These are phyloP conservation scores for Pythium chondricola DNA, from an alignment of 352 stramenopile genomes.

Conservation along the genomic window DNA sequence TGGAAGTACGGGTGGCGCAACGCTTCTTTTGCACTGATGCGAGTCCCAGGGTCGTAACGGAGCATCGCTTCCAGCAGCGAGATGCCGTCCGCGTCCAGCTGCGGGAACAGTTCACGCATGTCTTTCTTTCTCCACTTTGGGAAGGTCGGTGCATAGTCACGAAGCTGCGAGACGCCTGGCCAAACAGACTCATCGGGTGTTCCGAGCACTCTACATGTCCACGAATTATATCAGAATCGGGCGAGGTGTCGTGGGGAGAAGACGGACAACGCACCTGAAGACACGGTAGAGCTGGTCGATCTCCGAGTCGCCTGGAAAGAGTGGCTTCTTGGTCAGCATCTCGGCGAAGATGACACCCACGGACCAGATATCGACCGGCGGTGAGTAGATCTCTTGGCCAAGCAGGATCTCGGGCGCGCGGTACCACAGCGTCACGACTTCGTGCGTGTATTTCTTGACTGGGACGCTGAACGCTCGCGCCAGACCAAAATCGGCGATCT, in stretches of 20 bases:
- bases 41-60: conserved; percentile 54
- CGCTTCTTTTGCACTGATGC: conserved; percentile 80
- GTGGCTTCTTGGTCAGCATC: conserved; percentile 76
- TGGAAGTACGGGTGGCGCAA: conserved; percentile 83
- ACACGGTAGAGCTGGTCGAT: conserved; percentile 88
- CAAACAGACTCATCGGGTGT: conserved; percentile 95
- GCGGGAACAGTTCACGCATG: conserved; percentile 55
- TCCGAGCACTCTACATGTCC: conserved; percentile 75
- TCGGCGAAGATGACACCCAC: conserved; percentile 84
- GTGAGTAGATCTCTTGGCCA: conserved; percentile 86
- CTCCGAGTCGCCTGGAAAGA: conserved; percentile 81
- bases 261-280: conserved; percentile 42
- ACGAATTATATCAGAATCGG: not conserved
- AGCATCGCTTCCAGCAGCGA: conserved; percentile 77
- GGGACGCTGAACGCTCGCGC: conserved; percentile 95
- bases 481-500: conserved; percentile 98
- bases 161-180: conserved; percentile 94
- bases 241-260: not conserved
- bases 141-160: conserved; percentile 94
- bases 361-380: conserved; percentile 84
- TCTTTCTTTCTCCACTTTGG: conserved; percentile 94
- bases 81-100: conserved; percentile 48
- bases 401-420: conserved; percentile 97
- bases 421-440: conserved; percentile 99
- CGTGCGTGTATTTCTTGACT: conserved; percentile 97